A percentile compares a stretch with the other conserved stretches of the same genome.
phyloP scores from a whole-genome alignment of 2,329 filamentous ascomycete genomes.

The Fusarium fujikuroi region DNA sequence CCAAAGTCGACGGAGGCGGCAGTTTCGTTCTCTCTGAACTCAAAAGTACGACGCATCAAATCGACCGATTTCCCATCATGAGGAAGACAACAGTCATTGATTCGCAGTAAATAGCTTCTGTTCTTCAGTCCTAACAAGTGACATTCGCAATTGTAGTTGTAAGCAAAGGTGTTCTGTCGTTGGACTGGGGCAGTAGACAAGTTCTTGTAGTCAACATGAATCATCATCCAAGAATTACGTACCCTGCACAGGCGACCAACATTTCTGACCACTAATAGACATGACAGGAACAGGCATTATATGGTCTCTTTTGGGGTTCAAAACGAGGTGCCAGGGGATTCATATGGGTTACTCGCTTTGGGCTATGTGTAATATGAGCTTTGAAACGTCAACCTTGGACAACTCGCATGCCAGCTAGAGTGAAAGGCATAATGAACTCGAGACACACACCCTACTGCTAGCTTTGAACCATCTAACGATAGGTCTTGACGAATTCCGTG shows the following conservation, averaged over 20 bases:
- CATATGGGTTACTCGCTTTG: neutral
- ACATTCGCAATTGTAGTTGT: neutral
- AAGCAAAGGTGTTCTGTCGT: neutral
- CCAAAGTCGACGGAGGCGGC: neutral
- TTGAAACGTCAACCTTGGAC: neutral
- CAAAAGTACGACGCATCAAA: neutral
- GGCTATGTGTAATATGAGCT: neutral
- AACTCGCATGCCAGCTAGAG: neutral
- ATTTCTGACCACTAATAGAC: neutral
- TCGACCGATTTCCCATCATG: rapidly evolving
- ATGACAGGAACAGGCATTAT: neutral
- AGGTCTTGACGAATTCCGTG: too few relatives aligned
- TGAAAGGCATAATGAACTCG: neutral
- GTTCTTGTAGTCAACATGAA: neutral
- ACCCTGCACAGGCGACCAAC: neutral
- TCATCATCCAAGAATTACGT: neutral
- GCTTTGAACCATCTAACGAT: too few relatives aligned
- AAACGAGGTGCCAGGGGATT: neutral
- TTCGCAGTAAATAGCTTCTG: neutral
- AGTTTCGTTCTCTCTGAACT: neutral
- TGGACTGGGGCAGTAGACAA: neutral
- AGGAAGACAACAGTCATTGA: neutral
- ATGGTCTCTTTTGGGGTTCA: neutral
- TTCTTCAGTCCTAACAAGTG: neutral
- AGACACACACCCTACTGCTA: too few relatives aligned